Conservation (phyloP, 176 grass and related monocot species). For the Alloteropsis semialata region DNA sequence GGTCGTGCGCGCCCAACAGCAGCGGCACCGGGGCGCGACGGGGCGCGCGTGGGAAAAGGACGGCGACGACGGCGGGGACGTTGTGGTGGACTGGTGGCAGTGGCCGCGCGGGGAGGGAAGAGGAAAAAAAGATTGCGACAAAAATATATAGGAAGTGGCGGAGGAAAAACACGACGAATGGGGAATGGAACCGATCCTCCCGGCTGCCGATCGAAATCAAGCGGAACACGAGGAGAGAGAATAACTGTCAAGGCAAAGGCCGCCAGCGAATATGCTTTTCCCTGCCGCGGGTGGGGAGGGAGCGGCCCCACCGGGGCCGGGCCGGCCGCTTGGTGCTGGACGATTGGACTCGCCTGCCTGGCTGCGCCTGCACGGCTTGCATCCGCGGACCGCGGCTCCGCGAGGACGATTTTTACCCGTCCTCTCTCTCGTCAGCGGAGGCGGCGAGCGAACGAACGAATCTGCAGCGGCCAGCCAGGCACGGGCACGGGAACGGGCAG, state of each 20-base stretch:
- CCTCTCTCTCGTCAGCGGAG: background rate
- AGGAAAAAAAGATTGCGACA: background rate
- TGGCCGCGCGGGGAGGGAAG: background rate
- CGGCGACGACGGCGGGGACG: background rate
- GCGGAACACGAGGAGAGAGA: background rate
- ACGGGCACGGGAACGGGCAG: background rate
- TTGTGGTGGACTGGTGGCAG: constrained; percentile 29
- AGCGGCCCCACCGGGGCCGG: background rate
- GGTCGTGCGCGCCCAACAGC: background rate
- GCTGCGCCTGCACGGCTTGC: background rate
- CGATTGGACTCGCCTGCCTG: background rate
- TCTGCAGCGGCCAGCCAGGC: background rate
- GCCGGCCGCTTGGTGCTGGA: background rate
- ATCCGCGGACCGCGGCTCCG: too few species aligned
- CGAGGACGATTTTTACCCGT: background rate
- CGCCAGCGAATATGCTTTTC: background rate
- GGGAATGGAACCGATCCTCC: constrained; percentile 27
- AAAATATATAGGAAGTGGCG: background rate
- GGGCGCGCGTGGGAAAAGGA: background rate
- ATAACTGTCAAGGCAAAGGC: background rate
- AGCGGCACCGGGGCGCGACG: background rate
- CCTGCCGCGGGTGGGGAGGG: background rate
- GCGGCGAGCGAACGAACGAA: background rate
- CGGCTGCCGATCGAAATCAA: constrained; percentile 3
- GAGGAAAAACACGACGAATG: background rate